A percentile compares a stretch with the other conserved stretches of the same genome.
Conservation (phyloP, 148 eudicot genomes). For the Persicaria tinctoria region DNA sequence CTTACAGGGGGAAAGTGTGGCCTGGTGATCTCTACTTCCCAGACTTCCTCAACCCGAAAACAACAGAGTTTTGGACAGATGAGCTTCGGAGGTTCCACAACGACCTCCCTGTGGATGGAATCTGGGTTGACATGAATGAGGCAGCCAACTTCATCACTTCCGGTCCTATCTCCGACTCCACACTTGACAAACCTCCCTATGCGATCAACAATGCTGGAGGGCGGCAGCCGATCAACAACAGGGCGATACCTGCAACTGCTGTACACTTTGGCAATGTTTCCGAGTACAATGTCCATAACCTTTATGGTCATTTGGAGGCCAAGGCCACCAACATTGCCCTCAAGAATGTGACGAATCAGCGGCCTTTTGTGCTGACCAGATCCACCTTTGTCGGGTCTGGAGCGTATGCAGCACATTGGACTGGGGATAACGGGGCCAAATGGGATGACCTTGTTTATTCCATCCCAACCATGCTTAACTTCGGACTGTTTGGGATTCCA, state of each 20-base stretch:
- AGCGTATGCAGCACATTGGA: conserved; percentile 48
- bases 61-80: conserved; percentile 32
- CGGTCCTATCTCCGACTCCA: conserved; percentile 20
- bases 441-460: conserved; percentile 41
- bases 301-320: conserved; percentile 45
- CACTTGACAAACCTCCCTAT: conserved; percentile 49
- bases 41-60: conserved; percentile 40
- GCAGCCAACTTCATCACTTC: conserved; percentile 28
- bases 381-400: conserved; percentile 56
- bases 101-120: conserved; percentile 27
- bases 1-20: conserved; percentile 43
- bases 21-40: conserved; percentile 48
- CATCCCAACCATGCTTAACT: conserved; percentile 35
- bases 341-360: conserved; percentile 23
- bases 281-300: conserved; percentile 42
- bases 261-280: conserved; percentile 32
- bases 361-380: conserved; percentile 40
- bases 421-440: conserved; percentile 45
- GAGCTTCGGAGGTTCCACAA: conserved; percentile 32
- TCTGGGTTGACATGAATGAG: conserved; percentile 50
- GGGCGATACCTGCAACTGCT: conserved; percentile 36
- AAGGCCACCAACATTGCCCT: conserved; percentile 39
- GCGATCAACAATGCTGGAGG: conserved; percentile 34
- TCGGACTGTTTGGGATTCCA: conserved; percentile 50
- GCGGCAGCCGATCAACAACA: conserved; percentile 22